Percentiles rank a stretch among this genome's conserved stretches.
Conservation (phyloP, 2,329 filamentous ascomycete genomes). For the Myriosclerotinia curreyana region DNA sequence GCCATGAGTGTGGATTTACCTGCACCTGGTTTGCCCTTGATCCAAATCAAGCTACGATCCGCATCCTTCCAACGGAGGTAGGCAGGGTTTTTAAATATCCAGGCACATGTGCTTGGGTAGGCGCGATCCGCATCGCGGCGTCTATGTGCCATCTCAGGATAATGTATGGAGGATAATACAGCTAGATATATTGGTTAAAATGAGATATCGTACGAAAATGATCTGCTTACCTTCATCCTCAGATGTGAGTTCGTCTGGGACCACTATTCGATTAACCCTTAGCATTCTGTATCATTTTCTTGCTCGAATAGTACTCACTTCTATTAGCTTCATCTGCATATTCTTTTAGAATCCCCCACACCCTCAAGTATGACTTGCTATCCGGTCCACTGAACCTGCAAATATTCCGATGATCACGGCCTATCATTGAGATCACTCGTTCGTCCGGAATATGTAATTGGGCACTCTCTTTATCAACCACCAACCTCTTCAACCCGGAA, state of each 20-base stretch:
- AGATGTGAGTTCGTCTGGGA: not conserved
- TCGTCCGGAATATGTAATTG: conserved; percentile 14
- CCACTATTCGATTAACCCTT: conserved; percentile 4
- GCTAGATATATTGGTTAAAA: not conserved
- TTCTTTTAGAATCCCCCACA: conserved; percentile 11
- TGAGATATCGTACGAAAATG: rapidly evolving
- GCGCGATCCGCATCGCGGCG: conserved; percentile 32
- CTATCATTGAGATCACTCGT: conserved; percentile 16
- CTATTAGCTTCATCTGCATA: conserved; percentile 8
- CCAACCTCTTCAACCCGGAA: not conserved
- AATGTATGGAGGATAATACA: conserved; percentile 33
- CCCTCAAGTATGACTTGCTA: not conserved
- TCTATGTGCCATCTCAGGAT: conserved; percentile 37
- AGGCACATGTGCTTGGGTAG: conserved; percentile 38
- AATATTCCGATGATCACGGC: conserved; percentile 25
- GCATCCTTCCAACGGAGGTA: conserved; percentile 33
- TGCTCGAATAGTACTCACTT: not conserved
- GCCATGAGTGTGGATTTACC: conserved; percentile 44
- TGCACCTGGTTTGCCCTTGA: conserved; percentile 44
- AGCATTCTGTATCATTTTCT: not conserved
- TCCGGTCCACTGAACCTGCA: conserved; percentile 24
- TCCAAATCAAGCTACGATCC: conserved; percentile 39
- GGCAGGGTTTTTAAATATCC: conserved; percentile 36
- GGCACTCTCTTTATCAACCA: conserved; percentile 23
- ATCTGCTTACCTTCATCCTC: not conserved